These are phyloP conservation scores for Blumeriella jaapii DNA, from an alignment of 2,329 filamentous ascomycete species.

Conservation along the genomic window DNA sequence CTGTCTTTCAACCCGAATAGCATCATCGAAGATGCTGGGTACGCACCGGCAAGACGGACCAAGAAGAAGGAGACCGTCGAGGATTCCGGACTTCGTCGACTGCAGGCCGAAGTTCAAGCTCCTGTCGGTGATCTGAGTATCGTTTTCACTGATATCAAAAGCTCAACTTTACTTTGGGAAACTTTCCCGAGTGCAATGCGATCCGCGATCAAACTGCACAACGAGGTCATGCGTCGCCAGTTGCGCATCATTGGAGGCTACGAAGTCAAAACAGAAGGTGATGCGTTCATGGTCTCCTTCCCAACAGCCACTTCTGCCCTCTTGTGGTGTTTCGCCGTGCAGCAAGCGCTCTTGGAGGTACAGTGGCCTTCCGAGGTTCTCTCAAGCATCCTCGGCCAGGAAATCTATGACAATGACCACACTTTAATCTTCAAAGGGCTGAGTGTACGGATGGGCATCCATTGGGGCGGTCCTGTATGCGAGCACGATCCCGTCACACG, in stretches of 20 bases:
- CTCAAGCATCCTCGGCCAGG: conserved; percentile 73
- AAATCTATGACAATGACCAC: conserved; percentile 71
- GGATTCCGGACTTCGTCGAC: conserved; percentile 75
- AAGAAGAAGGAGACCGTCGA: conserved; percentile 51
- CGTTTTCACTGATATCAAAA: conserved; percentile 98
- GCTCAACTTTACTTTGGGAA: conserved; percentile 93
- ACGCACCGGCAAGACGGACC: conserved; percentile 55
- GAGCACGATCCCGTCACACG: conserved; percentile 93
- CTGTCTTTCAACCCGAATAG: conserved; percentile 68
- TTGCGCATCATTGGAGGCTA: conserved; percentile 90
- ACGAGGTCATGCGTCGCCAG: conserved; percentile 90
- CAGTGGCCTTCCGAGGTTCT: conserved; percentile 91
- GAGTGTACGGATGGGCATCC: conserved; percentile 94
- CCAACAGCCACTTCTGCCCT: conserved; percentile 89
- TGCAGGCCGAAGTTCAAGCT: conserved; percentile 83
- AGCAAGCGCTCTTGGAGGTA: conserved; percentile 76
- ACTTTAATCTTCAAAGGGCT: conserved; percentile 87
- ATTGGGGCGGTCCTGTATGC: conserved; percentile 89
- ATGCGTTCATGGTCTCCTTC: conserved; percentile 99
- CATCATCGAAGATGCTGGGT: conserved; percentile 54
- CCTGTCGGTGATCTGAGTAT: conserved; percentile 85
- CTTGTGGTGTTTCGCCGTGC: conserved; percentile 93
- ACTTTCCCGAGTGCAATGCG: conserved; percentile 91
- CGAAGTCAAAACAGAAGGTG: conserved; percentile 98
- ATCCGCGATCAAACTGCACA: conserved; percentile 93